Conservation (phyloP, 2,329 filamentous ascomycete genomes). For the Colletotrichum neosansevieriae region DNA sequence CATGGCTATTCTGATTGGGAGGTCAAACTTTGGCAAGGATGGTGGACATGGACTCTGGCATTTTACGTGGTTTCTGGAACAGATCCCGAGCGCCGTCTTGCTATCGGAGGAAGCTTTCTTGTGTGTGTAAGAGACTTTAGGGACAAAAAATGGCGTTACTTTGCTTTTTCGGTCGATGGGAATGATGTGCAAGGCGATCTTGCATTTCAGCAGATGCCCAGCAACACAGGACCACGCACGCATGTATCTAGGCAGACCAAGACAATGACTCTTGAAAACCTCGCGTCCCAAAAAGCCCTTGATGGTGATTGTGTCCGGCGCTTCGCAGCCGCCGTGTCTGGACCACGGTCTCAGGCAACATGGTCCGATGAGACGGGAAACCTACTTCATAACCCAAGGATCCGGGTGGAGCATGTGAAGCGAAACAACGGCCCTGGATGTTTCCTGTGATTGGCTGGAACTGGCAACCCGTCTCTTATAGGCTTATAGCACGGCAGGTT, state of each 20-base stretch:
- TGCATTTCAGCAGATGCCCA: conserved; percentile 12
- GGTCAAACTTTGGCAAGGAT: conserved; percentile 21
- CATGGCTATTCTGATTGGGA: conserved; percentile 37
- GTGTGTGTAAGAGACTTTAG: conserved; percentile 39
- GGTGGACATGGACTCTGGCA: conserved; percentile 25
- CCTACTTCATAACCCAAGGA: neutral
- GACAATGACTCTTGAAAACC: conserved; percentile 6
- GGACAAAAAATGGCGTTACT: conserved; percentile 34
- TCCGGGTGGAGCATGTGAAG: conserved; percentile 34
- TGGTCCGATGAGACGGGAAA: neutral
- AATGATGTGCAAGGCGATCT: conserved; percentile 3
- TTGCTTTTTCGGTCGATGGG: conserved; percentile 30
- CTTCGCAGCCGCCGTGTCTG: neutral
- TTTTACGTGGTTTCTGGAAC: conserved; percentile 23
- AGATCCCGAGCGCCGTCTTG: conserved; percentile 19
- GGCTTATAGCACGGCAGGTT: conserved; percentile 10
- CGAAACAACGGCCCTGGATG: conserved; percentile 1
- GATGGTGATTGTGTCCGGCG: neutral
- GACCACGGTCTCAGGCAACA: neutral
- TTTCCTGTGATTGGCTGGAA: conserved; percentile 10
- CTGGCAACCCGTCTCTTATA: neutral
- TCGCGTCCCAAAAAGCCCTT: neutral
- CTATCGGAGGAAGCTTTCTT: conserved; percentile 28
- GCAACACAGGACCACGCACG: conserved; percentile 29
- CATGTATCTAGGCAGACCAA: conserved; percentile 35